A percentile compares a stretch with the other conserved stretches of the same genome.
Evolutionary conservation across 2,329 filamentous ascomycete species (phyloP).

Genomic region (Alternaria angustiovoidea): DNA sequence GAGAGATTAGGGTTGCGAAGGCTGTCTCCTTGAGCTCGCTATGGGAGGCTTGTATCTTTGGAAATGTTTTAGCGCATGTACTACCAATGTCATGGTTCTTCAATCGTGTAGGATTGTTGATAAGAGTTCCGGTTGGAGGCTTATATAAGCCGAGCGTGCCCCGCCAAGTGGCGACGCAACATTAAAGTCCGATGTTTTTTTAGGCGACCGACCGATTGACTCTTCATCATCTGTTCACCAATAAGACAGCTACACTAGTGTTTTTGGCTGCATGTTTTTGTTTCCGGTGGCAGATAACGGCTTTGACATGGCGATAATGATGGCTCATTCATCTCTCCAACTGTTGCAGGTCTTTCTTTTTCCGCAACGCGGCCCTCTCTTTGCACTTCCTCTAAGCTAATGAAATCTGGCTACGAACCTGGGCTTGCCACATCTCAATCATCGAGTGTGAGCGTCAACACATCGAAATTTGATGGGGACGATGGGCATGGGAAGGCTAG

Average conservation of each 20-base stretch:
- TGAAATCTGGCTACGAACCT: neutral
- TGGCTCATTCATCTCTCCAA: neutral
- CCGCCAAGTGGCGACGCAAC: constrained; percentile 9
- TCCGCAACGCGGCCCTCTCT: neutral
- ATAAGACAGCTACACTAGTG: neutral
- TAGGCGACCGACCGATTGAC: constrained; percentile 2
- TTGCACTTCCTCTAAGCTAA: neutral
- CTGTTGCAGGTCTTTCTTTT: neutral
- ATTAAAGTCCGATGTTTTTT: constrained; percentile 4
- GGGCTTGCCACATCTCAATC: neutral
- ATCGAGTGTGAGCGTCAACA: neutral
- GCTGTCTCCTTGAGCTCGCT: neutral
- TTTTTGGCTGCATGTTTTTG: neutral
- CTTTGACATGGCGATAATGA: neutral
- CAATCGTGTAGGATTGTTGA: accelerated
- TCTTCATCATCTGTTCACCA: constrained; percentile 4
- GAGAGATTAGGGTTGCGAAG: neutral
- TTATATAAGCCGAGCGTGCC: constrained; percentile 3
- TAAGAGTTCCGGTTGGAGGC: neutral
- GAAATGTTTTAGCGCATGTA: neutral
- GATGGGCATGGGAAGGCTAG: neutral
- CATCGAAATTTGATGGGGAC: neutral
- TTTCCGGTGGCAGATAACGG: constrained; percentile 2
- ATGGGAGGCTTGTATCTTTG: neutral
- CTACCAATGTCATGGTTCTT: neutral